phyloP scores from a whole-genome alignment of 805 yeast genomes.

The Scheffersomyces coipomensis region DNA sequence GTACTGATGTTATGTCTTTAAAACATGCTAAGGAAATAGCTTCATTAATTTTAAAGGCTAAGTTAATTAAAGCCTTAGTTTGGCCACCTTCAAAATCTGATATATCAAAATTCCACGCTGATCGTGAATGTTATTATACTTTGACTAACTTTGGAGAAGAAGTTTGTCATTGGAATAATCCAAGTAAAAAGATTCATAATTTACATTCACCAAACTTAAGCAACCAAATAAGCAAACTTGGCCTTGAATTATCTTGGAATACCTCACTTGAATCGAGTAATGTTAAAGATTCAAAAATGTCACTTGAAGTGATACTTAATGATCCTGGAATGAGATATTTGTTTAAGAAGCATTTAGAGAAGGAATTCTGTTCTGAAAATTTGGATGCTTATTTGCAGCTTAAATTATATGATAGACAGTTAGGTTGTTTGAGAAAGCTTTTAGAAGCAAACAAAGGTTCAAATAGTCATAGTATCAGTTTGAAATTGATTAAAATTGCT shows the following conservation, averaged over 20 bases:
- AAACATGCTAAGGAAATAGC: constrained; percentile 56
- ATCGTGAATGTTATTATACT: constrained; percentile 40
- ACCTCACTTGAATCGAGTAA: background rate
- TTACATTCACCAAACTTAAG: background rate
- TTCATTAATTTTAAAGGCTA: constrained; percentile 44
- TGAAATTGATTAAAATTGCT: background rate
- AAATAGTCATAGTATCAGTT: constrained; percentile 18
- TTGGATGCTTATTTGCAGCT: constrained; percentile 68
- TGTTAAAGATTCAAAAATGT: background rate
- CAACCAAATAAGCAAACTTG: background rate
- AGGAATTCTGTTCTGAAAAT: constrained; percentile 71
- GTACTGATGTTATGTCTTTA: constrained; percentile 65
- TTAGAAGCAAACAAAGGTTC: constrained; percentile 42
- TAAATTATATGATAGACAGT: constrained; percentile 47
- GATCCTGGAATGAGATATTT: constrained; percentile 78
- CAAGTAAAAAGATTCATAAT: background rate
- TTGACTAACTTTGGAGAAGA: constrained; percentile 43
- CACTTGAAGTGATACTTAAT: constrained; percentile 44
- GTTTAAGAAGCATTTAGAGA: constrained; percentile 63
- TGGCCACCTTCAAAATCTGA: constrained; percentile 31
- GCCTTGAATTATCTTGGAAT: background rate
- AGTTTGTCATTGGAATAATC: constrained; percentile 19
- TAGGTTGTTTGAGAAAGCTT: constrained; percentile 37
- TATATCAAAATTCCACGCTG: constrained; percentile 22
- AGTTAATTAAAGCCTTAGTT: constrained; percentile 46